Conservation (phyloP, 1,284 basidiomycete genomes). For the Marasmius tenuissimus region DNA sequence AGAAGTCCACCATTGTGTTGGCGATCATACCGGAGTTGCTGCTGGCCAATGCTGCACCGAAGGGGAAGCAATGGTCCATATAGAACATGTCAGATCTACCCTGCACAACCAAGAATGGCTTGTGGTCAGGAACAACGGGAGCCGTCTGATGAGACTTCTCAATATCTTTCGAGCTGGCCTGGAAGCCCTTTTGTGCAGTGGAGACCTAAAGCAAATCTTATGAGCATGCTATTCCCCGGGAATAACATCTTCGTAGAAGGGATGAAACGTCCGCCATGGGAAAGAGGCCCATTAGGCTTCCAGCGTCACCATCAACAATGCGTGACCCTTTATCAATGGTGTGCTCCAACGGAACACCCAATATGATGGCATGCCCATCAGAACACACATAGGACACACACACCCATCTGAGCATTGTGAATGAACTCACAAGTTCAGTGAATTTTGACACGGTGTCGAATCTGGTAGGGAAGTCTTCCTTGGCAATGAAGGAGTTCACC, state of each 20-base stretch:
- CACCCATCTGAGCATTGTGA: neutral
- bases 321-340: no score
- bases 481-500: slow-evolving; percentile 26
- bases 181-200: neutral
- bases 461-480: slow-evolving; percentile 19
- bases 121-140: slow-evolving; percentile 24
- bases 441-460: slow-evolving; percentile 19
- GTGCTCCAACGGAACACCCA: neutral
- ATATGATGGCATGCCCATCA: neutral
- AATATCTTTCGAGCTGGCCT: slow-evolving; percentile 2
- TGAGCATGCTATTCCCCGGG: no score
- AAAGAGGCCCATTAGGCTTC: no score
- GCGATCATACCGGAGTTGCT: slow-evolving; percentile 31
- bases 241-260: no score
- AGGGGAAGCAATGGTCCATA: slow-evolving; percentile 26
- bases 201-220: slow-evolving; percentile 2
- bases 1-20: slow-evolving; percentile 28
- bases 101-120: slow-evolving; percentile 20
- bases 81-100: slow-evolving; percentile 20
- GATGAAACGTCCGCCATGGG: no score
- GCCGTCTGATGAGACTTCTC: slow-evolving; percentile 17
- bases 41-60: slow-evolving; percentile 23
- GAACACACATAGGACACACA: no score
- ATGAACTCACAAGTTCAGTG: slow-evolving; percentile 16
- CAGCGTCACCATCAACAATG: no score